Percentiles rank a stretch among this genome's conserved stretches.
Evolutionary conservation across 2,329 filamentous ascomycete genomes (phyloP).

Genomic region (Phyllosticta citribraziliensis): DNA sequence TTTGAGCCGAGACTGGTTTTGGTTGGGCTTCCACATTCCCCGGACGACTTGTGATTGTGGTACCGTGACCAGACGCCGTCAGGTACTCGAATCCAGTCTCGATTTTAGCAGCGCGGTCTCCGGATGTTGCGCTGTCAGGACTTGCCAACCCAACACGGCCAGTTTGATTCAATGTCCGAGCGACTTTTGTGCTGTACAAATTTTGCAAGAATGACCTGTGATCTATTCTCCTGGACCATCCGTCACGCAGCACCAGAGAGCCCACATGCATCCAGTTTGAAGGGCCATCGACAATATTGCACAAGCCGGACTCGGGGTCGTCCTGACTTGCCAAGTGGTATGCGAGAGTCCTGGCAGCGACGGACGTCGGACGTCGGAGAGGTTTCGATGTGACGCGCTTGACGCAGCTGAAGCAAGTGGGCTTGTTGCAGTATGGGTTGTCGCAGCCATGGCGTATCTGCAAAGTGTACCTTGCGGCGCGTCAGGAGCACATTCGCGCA

Average conservation of each 20-base stretch:
- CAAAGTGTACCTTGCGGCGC: conserved; percentile 54
- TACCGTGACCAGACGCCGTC: background rate
- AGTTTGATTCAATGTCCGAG: background rate
- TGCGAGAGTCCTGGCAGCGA: conserved; percentile 73
- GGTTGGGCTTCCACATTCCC: background rate
- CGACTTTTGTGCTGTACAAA: conserved; percentile 33
- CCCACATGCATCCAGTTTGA: background rate
- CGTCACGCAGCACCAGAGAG: background rate
- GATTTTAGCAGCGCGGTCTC: background rate
- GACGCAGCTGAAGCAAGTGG: conserved; percentile 73
- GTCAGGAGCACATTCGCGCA: conserved; percentile 5
- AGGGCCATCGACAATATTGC: conserved; percentile 28
- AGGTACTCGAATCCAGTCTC: background rate
- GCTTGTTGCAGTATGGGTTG: conserved; percentile 55
- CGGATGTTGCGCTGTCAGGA: background rate
- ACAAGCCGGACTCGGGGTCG: conserved; percentile 62
- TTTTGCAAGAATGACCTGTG: conserved; percentile 53
- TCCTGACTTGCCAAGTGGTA: conserved; percentile 72
- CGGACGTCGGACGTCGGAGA: conserved; percentile 66
- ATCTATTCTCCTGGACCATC: conserved; percentile 26
- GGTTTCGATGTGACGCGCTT: conserved; percentile 59
- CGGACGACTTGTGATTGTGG: background rate
- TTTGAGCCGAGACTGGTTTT: background rate
- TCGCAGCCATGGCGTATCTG: conserved; percentile 79
- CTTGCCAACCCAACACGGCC: background rate